Base-by-base conservation (phyloP, 2,329 filamentous ascomycete species). In the Talaromyces sp. region DNA sequence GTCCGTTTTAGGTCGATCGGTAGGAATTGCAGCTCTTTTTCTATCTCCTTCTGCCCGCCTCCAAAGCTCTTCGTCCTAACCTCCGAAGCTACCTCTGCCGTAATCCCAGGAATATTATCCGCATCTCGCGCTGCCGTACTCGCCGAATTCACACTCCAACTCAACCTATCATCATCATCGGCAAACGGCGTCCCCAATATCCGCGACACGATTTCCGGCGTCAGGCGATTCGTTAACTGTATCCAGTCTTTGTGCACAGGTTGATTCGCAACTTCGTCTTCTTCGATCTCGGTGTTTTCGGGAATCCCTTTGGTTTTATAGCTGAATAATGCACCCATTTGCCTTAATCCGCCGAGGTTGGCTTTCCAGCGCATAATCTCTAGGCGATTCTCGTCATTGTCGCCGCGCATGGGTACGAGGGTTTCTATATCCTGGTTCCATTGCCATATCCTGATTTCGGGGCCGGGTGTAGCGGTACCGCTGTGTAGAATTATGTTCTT, bases 1-100 rank as follows among this genome's bases (percentile, higher is more conserved):
- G 87, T 89, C 70, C 81, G 81, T 73, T 85, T 87, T 49, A 89
- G 75, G 67, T 89, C 82, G 63, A 89, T 79, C 0, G 85, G 84
- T 3, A 89, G 73, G 67, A 89, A 84, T 0, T 75, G 75, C 17
- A 89, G 78, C 45, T 84, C 81, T 31, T 76, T 78, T 68, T 82
- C 82, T 40, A 76, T 69, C 54, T 78, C 70, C 3, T 71, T 69
- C 3, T 70, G 73, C 1, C 70, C 65, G 61, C 74, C 71, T 15
- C 67, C 69, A 19, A 65, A 65, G 8, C 27, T 51, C 1, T 66
- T 65, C 6, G 64, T 61, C 27, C 36, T 59, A 58, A 45, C n/a
- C 56, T 65, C 36, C 1, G 61, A 56, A 10, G 40, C 54, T 40
- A 38, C 22, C 3, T 73, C 69, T 2, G 67, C 68, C 11, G 69